Evolutionary conservation across 768 basidiomycete species (phyloP), one percentile per base, ranked within the genome.

Genomic region (Trametes villosa): DNA sequence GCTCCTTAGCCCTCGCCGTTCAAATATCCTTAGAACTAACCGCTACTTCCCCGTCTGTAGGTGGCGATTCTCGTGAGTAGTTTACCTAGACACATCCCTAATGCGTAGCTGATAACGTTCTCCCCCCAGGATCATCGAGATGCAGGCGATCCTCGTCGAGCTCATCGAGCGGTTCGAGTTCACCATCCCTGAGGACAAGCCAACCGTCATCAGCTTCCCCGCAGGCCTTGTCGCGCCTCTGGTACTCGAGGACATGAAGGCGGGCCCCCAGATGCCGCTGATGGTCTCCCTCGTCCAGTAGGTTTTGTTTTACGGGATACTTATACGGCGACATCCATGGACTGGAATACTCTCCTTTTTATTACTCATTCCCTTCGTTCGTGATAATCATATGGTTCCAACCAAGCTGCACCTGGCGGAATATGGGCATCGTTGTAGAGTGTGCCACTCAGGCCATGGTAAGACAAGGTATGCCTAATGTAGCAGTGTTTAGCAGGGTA

Each of bases 111-210:
- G 44, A 45, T 20, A 20, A 24, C 20, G 26, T 26, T 2, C 24
- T 26, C 18, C 6, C 2, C 4, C 17, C 31, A 73, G 63, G 48
- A 65, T 75, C 17, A 67, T 74, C 24, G 76, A 78, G 54, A 70
- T 74, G 66, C 75, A 76, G 53, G 69, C 70, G 4, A 67, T 77
- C 40, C 63, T 73, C 15, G 67, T 71, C 18, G 72, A 75, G 40
- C 71, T 78, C 27, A 58, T 78, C 24, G 73, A 74, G 59, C 71
- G 72, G 47, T 78, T 78, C 57, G 68, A 73, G 45, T 75, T 74
- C 47, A 45, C 67, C 27, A 66, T 76, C 30, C 74, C 76, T 0
- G 61, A 62, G 4, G 70, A 71, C 30, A 72, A 70, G 50, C 65
- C 71, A 0, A 68, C 70, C 42, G 72, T 77, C 36, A 45, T 69